Base-by-base conservation (phyloP, 345 rosid species). In the Erodium maritimum region DNA sequence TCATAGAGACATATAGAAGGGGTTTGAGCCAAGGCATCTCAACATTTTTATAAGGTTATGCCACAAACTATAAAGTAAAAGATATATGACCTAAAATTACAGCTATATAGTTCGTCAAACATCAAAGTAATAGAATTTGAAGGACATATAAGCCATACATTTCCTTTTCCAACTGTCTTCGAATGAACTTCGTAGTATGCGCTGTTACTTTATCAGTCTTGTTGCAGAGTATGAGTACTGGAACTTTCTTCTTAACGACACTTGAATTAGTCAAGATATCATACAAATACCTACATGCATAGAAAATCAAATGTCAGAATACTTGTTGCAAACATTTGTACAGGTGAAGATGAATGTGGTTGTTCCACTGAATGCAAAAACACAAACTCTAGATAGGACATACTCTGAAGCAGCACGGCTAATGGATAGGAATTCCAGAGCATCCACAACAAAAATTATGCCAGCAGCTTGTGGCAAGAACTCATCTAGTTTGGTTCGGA, bases 201-300 rank as follows among this genome's bases (percentile, higher is more conserved):
- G 98, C 95, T 13, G 96, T 88, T 73, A 91, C 83, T 82, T 91
- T 88, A 72, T 91, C 98, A 0, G 87, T 75, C 75, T 91, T 91
- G 80, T 88, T 91, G 68, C 98, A 91, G 70, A 91, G 84, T 60
- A 91, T 75, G 67, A 84, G 80, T 21, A 88, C 73, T 0, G 95
- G 96, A 61, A 81, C 71, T 68, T 88, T 88, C 76, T 77, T 88
- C 71, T 81, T 84, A 29, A 88, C 81, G 12, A 88, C 93, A 56
- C 64, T 75, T 6, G 93, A 79, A 58, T 83, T 84, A 14, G 98
- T 91, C 73, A 91, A 74, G 62, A 91, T 83, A 71, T 91, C 96
- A 69, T 84, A 88, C 37, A 91, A 75, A 69, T 86, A 91, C 78
- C 98, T 91, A 64, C 33, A 29, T 55, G n/a, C 64, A 42, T 54